These are phyloP conservation scores for Colletotrichum costaricense DNA, from an alignment of 2,329 filamentous ascomycete species.

Conservation along the genomic window DNA sequence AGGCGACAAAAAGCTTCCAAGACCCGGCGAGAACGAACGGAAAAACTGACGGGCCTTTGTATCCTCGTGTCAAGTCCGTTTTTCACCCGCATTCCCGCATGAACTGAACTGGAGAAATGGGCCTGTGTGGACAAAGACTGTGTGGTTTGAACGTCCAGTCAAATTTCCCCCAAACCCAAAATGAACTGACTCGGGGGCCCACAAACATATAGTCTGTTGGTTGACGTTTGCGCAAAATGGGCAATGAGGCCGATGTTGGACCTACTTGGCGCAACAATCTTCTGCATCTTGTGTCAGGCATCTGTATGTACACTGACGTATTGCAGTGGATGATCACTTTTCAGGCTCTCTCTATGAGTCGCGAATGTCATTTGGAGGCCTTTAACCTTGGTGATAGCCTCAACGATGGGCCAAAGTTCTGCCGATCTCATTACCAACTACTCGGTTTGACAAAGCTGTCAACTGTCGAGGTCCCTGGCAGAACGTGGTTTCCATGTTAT, in stretches of 20 bases:
- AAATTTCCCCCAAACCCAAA: constrained; percentile 1
- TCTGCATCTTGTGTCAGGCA: constrained; percentile 1
- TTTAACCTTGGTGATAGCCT: not conserved
- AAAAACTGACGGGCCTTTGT: constrained; percentile 6
- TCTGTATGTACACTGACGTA: constrained; percentile 22
- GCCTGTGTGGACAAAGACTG: not conserved
- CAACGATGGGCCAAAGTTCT: not conserved
- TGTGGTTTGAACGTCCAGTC: not conserved
- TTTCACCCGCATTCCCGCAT: constrained; percentile 13
- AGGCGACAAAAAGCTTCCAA: not conserved
- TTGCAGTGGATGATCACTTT: not conserved
- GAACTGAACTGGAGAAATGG: constrained; percentile 4
- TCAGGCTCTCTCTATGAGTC: not conserved
- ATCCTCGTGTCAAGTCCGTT: not conserved
- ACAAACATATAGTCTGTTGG: constrained; percentile 8
- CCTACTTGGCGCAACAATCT: constrained; percentile 13
- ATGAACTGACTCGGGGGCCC: constrained; percentile 20
- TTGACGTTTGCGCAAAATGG: not conserved
- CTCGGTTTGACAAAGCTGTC: constrained; percentile 1
- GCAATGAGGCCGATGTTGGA: constrained; percentile 25
- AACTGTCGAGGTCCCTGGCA: not conserved
- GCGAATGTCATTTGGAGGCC: not conserved
- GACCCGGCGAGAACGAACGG: not conserved
- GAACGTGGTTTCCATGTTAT: constrained; percentile 17
- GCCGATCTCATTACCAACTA: constrained; percentile 1